Evolutionary conservation across 495 filamentous ascomycete species (phyloP), one percentile per base, ranked within the genome.

Genomic region (Penicillium coffeae): DNA sequence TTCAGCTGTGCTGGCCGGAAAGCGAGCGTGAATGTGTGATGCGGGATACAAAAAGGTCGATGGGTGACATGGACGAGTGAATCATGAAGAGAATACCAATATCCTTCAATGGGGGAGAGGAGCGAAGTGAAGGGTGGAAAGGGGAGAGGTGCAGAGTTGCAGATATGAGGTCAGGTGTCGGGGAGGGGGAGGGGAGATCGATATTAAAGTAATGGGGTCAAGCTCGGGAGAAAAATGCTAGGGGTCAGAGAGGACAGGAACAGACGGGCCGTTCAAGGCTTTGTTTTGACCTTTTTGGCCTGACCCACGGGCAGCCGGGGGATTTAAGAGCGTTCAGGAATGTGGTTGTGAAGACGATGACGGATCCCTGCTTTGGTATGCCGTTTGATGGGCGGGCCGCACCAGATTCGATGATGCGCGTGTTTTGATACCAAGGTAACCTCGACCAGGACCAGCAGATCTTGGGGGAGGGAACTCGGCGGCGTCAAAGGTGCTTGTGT

Each of bases 271-370:
- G 51, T 21, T 48, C 7, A 20, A 44, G 43, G 15, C 15, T 70
- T 72, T 70, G 64, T 72, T 70, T 64, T 64, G 69, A 63, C 60
- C 65, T 62, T 64, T 60, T 61, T 59, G 50, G 19, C 41, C 30
- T 15, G 27, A 44, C 32, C 20, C 22, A 27, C 25, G 48, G 25
- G 25, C 5, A 30, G 25, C 25, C 25, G 10, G 39, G 38, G 40
- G 38, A 38, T 38, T 51, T 32, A n/a, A 33, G 2, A 8, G 20
- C 3, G 40, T 42, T 9, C 50, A 50, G 53, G 60, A 53, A 63
- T 56, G 60, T 61, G 60, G 50, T 51, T 49, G 59, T 59, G 47
- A 60, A 48, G 42, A 54, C 33, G 25, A 15, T 16, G n/a, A 21
- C 38, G 44, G 42, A 45, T 2, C 9, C 38, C 30, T 33, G 58